Base-by-base conservation (phyloP, 2,329 filamentous ascomycete genomes). In the Aspergillus ibericus region DNA sequence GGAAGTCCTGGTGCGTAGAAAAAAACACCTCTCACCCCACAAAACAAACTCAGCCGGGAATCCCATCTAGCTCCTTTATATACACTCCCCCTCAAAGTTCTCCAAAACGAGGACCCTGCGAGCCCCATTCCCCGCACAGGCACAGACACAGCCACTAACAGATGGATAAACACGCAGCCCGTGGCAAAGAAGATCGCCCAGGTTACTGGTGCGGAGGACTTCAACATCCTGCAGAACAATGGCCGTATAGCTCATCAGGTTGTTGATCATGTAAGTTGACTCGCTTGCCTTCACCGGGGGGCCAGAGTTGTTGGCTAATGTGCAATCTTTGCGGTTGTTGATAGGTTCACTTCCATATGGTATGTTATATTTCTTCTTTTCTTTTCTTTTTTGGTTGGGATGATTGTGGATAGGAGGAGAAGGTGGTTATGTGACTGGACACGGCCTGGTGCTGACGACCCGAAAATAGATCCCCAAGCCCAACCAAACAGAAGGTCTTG, bases 141-240 rank as follows among this genome's bases (percentile, higher is more conserved):
- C 34, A n/a, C 34, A 16, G 9, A 38, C n/a, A 29, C 1, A 22
- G 32, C 18, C 22, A n/a, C 53, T 16, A n/a, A 34, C n/a, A 9
- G 58, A 38, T 55, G 55, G 58, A 63, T 47, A 53, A 20, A 5
- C 25, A 35, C 54, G 40, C 58, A 89, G 82, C 89, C 91, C 44
- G 86, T 96, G 15, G 88, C 91, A 49, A 97, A 96, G 84, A 93
- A 90, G 77, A 85, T 99, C 49, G 92, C 89, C 50, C 77, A 81
- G 18, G 93, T 92, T 27, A 87, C 85, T 4, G 91, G 91, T 36
- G 88, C 89, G 4, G 80, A 82, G 53, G 85, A 98, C 76, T 99
- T 92, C 82, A 99, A 99, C 72, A 85, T 99, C 50, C 81, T 99
- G 59, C 95, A 99, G 80, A 99, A 99, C 80, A 99, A 99, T 72